Evolutionary conservation across 805 yeast species (phyloP), one percentile per base, ranked within the genome.

Genomic region (Candida namnaoensis): DNA sequence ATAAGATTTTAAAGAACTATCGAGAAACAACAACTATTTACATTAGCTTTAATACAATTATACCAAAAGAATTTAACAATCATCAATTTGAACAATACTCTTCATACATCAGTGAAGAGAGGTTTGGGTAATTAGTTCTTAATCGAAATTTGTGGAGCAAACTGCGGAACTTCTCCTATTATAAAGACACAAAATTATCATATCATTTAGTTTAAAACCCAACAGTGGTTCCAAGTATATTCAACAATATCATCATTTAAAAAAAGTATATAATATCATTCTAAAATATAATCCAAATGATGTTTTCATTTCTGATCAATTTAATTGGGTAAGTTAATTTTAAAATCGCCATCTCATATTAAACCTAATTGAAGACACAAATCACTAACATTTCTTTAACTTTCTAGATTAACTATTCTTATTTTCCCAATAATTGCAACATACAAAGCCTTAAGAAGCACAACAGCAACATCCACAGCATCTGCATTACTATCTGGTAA

Each of bases 381-480:
- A 19, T 19, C 19, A 19, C 19, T 19, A 19, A 19, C 19, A n/a
- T n/a, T n/a, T n/a, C n/a, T n/a, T n/a, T 19, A 19, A 19, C 2
- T 19, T 19, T 19, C 19, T 19, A 19, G 19, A 19, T 19, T 55
- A 32, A 62, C 72, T 25, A 65, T 80, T 8, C 64, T 76, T 32
- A 65, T 69, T 10, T 76, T 78, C 57, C 88, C 88, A 3, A 58
- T 75, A 13, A 56, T 76, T 44, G 82, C 82, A 39, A 76, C 87
- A 4, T 80, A 67, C 59, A 71, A 66, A 46, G 78, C 87, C 1
- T 4, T 26, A 26, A 26, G 10, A 26, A 8, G 7, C 65, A 78
- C 42, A 70, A 72, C 41, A 50, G 61, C 38, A 65, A 68, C 41
- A 49, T 10, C 26, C 11, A 14, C 12, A 14, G 7, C 14, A 34